Conservation (phyloP, 1,139 yeast species). For the Wickerhamomyces sp. region DNA sequence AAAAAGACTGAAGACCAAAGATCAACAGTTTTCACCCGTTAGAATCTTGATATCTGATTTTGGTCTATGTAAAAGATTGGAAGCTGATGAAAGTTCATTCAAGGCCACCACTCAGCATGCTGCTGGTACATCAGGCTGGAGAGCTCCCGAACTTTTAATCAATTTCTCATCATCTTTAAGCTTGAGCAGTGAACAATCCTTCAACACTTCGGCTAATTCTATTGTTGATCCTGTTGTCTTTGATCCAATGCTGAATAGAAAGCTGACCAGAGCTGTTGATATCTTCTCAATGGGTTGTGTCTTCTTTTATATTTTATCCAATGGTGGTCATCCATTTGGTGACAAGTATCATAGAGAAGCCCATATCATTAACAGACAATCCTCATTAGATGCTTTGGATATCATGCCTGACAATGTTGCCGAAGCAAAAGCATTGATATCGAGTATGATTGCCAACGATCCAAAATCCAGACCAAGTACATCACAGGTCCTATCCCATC, state of each 20-base stretch:
- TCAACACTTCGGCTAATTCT: constrained; percentile 17
- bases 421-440: constrained; percentile 71
- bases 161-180: constrained; percentile 25
- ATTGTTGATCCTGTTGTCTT: constrained; percentile 28
- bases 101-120: constrained; percentile 89
- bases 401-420: constrained; percentile 38
- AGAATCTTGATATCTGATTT: constrained; percentile 88
- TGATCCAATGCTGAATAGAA: constrained; percentile 40
- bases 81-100: constrained; percentile 88
- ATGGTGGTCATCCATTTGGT: constrained; percentile 94
- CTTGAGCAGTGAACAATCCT: constrained; percentile 18
- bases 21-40: constrained; percentile 32
- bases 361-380: constrained; percentile 75
- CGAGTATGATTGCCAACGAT: constrained; percentile 63
- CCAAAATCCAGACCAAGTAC: constrained; percentile 78
- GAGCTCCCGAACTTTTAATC: constrained; percentile 86
- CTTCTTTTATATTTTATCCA: constrained; percentile 76
- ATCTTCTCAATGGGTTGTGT: constrained; percentile 94
- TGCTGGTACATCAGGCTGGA: constrained; percentile 98
- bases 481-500: constrained; percentile 64
- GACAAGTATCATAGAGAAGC: constrained; percentile 83
- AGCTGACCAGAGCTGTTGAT: constrained; percentile 88
- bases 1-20: constrained; percentile 29
- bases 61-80: constrained; percentile 89
- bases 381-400: constrained; percentile 40